Evolutionary conservation across 2,329 filamentous ascomycete genomes (phyloP), one percentile per base, ranked within the genome.

Genomic region (Trichoderma aggressivum): DNA sequence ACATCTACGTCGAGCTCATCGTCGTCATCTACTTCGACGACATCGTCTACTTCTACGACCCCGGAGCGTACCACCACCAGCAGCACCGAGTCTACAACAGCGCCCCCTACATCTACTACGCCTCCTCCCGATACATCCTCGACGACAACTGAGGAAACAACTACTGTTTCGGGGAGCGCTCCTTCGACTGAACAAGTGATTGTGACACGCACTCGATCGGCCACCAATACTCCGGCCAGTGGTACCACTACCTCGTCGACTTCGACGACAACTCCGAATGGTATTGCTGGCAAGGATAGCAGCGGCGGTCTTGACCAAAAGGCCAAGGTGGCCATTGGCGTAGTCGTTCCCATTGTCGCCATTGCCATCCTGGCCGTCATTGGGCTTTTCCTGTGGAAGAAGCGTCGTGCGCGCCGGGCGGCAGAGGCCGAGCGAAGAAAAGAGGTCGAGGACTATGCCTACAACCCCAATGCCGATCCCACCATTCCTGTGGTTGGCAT

Each of bases 401-500:
- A 90, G 83, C 91, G 94, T 74, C 97, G 97, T 84, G 90, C 92
- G 77, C 90, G 91, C 74, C 96, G 94, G 84, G 89, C 90, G 74
- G 92, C 91, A 16, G 94, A 96, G 78, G 96, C 98, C 79, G 90
- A 94, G 77, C 89, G 96, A 64, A 89, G 94, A 74, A 98, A 98
- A 83, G 96, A 99, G 82, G 94, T 98, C 12, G 95, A 98, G 80
- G 96, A 98, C 79, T 98, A 98, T 80, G 91, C 92, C 36, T 98
- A 94, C 85, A 98, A 98, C 80, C 96, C 96, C n/a, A 98, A 98
- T 82, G 91, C 94, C 72, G 94, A 98, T 79, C 94, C 94, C 0
- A 94, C 92, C 1, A 85, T 97, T 14, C 87, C 83, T 7, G 83
- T 83, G 12, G 80, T 87, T 14, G 84, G 82, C 14, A 79, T 81